Base-by-base conservation (phyloP, 345 rosid genomes). In the Bruguiera sexangula region DNA sequence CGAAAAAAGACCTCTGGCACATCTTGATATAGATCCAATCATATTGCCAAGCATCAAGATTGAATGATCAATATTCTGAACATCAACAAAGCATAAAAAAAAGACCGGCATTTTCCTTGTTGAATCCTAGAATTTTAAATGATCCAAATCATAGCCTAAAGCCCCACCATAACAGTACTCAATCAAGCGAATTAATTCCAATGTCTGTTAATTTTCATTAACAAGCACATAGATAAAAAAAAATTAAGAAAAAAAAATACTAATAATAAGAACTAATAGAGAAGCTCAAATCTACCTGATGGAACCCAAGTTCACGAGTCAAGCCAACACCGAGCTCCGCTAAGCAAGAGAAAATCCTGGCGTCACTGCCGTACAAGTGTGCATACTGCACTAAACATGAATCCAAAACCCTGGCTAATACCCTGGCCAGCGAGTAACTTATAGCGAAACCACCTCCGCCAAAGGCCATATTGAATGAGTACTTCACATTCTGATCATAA, bases 371-470 rank as follows among this genome's bases (percentile, higher is more conserved):
- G 72, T 90, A 95, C 79, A 95, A 78, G 71, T 95, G 96, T 0
- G 87, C 70, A 51, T 95, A 92, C 61, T 94, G 85, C 62, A 84
- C 65, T 86, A 95, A 78, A 76, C 96, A 93, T 24, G 90, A 84
- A 67, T 93, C 98, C 75, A 93, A 69, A 74, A 87, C 92, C 78
- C 78, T 72, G 21, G 88, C 84, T 31, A 91, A 64, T 65, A 78
- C 92, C 73, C 73, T 81, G 8, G 80, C 96, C 67, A 93, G 83
- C 1, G 96, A 79, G 56, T 81, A 73, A 70, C 96, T 91, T 24
- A 91, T 73, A 0, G 92, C 97, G 48, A 93, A 91, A 52, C 98
- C 97, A 32, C 91, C 97, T 1, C 98, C 97, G 9, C 98, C 97
- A 64, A 89, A 95, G 29, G 90, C 99, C 97, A 92, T 95, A n/a